Base-by-base conservation (phyloP, 1,284 basidiomycete species). In the Austroboletus rostrupii region DNA sequence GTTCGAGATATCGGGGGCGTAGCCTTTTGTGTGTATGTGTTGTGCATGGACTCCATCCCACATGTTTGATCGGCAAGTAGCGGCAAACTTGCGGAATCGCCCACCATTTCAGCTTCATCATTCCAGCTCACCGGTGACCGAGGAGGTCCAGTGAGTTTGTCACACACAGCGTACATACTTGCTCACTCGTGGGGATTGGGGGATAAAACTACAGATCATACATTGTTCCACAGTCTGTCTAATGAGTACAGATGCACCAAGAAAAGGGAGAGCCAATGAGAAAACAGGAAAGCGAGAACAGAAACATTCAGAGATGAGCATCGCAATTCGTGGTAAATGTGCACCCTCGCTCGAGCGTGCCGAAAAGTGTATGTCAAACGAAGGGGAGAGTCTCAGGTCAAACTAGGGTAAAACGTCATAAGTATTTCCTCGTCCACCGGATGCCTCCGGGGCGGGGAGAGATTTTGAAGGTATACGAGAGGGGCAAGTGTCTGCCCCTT, bases 401-500 rank as follows among this genome's bases (percentile, higher is more conserved):
- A 48, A 38, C 57, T 62, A 37, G 66, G 64, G 44, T 66, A 65
- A 50, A 81, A 74, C 3, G 75, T 72, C 75, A 78, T 81, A 38
- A 81, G 66, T n/a, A 78, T 78, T 61, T 77, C 73, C 61, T 82
- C 80, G 56, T 83, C 80, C 36, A 79, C 67, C 2, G 81, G 80
- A 53, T 82, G 74, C 52, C 78, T 62, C 33, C 71, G 70, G 19
- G 70, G 74, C 1, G 76, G 77, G 6, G 76, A 66, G 33, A 78
- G 71, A 35, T 72, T 76, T 59, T 75, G 71, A 20, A 82, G 71
- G 58, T 81, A 82, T 33, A 72, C 69, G 14, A 82, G 64, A 11
- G 80, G 80, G 3, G 80, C 80, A n/a, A 81, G 72, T 3, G 60
- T 64, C 36, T 70, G 64, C 5, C 53, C 60, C 9, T 56, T 65